Base-by-base conservation (phyloP, 768 basidiomycete genomes). In the Hortiboletus flavorubellus region DNA sequence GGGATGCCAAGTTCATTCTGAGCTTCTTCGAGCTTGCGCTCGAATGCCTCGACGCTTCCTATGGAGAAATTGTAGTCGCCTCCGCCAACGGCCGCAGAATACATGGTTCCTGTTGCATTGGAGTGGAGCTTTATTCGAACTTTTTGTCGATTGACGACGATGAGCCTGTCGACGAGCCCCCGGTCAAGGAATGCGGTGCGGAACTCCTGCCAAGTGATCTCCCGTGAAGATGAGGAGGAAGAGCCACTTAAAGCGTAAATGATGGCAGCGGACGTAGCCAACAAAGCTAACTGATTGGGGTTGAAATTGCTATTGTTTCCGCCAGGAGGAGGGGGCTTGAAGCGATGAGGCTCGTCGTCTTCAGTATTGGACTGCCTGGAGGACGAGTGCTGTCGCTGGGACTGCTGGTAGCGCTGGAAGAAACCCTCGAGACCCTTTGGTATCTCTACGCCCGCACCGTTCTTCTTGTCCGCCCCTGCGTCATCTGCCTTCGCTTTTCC, bases 161-260 rank as follows among this genome's bases (percentile, higher is more conserved):
- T 82, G 54, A 98, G 85, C 66, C 86, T 93, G 62, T 98, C 94
- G 37, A 99, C 96, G 50, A 98, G 82, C 41, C 93, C 96, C 68
- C 95, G 94, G 73, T 96, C 89, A 44, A 99, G 87, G 78, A 99
- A 93, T 10, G 93, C 93, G 43, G 92, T 95, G 49, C 94, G 86
- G 78, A 99, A 99, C 73, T 98, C 97, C 74, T 98, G 95, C 96
- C 97, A 99, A 59, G 97, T 99, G 62, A 99, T 98, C 75, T 99
- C 97, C 55, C 89, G 84, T 2, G 88, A 83, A 26, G 75, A 73
- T 0, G 74, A 69, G 5, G 80, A 74, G 0, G 76, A 71, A 38
- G 75, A 76, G 30, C 68, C 67, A 12, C 84, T 80, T 54, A 82
- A 76, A 14, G 81, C 80, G 62, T 86, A 89, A 14, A 87, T 76